Evolutionary conservation across 2,329 filamentous ascomycete species (phyloP).

Genomic region (Penicillium sp.): DNA sequence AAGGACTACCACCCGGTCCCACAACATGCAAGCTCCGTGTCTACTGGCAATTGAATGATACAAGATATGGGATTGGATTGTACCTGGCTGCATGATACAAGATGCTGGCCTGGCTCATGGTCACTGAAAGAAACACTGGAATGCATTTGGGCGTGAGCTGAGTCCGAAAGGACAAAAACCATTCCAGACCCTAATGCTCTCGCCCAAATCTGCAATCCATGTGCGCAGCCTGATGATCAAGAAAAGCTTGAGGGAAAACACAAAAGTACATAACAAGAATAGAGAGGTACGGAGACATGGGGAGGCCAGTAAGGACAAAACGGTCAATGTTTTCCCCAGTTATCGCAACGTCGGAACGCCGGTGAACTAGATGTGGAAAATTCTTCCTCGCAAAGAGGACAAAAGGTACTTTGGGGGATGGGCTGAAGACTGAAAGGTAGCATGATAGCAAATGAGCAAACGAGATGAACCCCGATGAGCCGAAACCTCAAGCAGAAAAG

Average conservation of each 20-base stretch:
- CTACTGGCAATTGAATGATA: too few species aligned
- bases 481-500: background rate
- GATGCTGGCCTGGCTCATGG: constrained; percentile 1
- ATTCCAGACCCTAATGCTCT: too few species aligned
- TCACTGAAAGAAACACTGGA: background rate
- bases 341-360: too few species aligned
- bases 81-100: constrained; percentile 8
- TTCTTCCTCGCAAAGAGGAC: background rate
- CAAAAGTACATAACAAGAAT: constrained; percentile 16
- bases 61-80: constrained; percentile 4
- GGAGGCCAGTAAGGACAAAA: too few species aligned
- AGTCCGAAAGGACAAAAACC: too few species aligned
- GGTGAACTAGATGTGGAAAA: too few species aligned
- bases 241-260: constrained; percentile 1
- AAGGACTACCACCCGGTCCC: too few species aligned
- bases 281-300: background rate
- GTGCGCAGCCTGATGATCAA: background rate
- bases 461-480: background rate
- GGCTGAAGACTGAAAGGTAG: background rate
- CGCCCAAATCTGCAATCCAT: background rate
- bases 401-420: too few species aligned
- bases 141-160: too few species aligned
- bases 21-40: background rate
- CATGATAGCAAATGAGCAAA: background rate
- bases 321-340: background rate